Evolutionary conservation across 23 red algal species (phyloP), one percentile per base, ranked within the genome.

Genomic region (Pyropia haitanensis): DNA sequence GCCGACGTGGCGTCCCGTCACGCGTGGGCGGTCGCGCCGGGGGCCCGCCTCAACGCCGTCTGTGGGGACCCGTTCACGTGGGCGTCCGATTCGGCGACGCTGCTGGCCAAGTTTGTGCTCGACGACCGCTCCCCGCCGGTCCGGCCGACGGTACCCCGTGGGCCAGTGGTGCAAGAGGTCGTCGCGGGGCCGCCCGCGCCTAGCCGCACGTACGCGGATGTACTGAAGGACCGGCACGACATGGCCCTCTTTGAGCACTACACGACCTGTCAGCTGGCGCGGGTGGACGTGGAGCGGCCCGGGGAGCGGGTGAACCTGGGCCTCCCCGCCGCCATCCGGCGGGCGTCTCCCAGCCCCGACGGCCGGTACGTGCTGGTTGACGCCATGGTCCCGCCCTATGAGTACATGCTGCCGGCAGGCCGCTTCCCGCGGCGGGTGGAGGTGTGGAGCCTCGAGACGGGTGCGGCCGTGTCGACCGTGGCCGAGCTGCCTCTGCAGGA

Each of bases 391-490:
- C 64, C 64, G 33, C 91, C 91, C 19, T 96, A 63, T 34, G 49
- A 58, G 48, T 78, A 70, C 54, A 75, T 79, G 63, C 65, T 85
- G 76, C 83, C 84, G 14, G 91, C 91, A 29, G 82, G 77, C 48
- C 79, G 91, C 46, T 96, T 96, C 56, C 80, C 84, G 39, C 78
- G 82, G 22, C 72, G 67, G 31, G 80, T 96, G 6, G 83, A 96
- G 39, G 75, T 96, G 14, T 96, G 73, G 58, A 17, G 77, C 28
- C 52, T 83, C 8, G 53, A 72, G 22, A 63, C 51, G 19, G 73
- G 73, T 16, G 55, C 49, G 17, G 49, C 65, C 18, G 80, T 64
- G 16, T 74, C 61, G 48, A 64, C 63, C 21, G 82, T 96, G 18
- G 91, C 85, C 48, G 64, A 83, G 49, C 54, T 96, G 49, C 83